phyloP scores from a whole-genome alignment of 2,329 filamentous ascomycete genomes.

The Pseudopithomyces maydicus region DNA sequence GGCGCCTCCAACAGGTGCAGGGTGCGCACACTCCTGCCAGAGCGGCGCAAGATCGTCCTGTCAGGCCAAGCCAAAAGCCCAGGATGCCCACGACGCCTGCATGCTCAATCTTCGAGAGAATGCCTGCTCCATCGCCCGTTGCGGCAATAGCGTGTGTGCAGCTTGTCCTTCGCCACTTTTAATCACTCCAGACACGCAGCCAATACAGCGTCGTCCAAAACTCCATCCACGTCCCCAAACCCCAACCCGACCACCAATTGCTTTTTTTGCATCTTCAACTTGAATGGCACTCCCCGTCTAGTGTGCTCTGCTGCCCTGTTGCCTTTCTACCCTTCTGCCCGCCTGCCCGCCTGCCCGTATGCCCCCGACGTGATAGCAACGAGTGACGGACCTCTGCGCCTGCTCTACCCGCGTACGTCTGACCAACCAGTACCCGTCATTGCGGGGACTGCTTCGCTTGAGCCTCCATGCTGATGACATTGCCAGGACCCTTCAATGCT shows the following conservation, averaged over 20 bases:
- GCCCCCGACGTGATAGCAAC: constrained; percentile 23
- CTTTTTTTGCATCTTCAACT: constrained; percentile 33
- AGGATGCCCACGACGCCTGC: constrained; percentile 6
- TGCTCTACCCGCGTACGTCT: constrained; percentile 33
- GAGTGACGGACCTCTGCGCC: constrained; percentile 36
- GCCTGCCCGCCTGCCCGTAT: too few species aligned
- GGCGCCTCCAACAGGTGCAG: constrained; percentile 35
- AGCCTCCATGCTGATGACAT: constrained; percentile 36
- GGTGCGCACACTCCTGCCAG: constrained; percentile 36
- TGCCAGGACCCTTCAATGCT: constrained; percentile 36
- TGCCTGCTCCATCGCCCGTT: constrained; percentile 32
- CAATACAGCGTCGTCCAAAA: constrained; percentile 39
- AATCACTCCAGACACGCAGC: constrained; percentile 40
- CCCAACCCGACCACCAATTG: constrained; percentile 34
- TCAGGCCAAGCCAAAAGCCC: constrained; percentile 26
- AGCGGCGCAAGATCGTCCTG: constrained; percentile 39
- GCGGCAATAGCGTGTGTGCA: constrained; percentile 36
- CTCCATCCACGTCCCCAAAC: constrained; percentile 38
- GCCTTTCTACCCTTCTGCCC: too few species aligned
- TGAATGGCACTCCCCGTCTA: constrained; percentile 1
- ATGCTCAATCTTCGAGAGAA: constrained; percentile 32
- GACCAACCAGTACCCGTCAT: constrained; percentile 25
- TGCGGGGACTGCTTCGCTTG: constrained; percentile 24
- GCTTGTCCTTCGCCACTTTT: constrained; percentile 44
- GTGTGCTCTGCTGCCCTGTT: constrained; percentile 29